Percentiles rank a stretch among this genome's conserved stretches.
These are phyloP conservation scores for Agaricus blazei DNA, from an alignment of 768 basidiomycete genomes.

Conservation along the genomic window DNA sequence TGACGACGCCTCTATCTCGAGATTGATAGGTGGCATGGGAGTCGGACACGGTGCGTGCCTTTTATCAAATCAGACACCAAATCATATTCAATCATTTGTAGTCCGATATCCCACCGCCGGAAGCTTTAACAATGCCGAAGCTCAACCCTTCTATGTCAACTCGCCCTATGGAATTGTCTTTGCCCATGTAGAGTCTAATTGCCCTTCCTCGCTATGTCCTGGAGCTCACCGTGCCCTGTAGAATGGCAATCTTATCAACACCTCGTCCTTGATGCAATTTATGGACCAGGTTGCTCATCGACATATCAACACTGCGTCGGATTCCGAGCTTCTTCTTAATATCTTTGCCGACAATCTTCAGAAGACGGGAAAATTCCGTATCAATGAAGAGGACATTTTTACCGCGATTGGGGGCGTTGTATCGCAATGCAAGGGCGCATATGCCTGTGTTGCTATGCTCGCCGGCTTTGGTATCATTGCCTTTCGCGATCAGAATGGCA, in stretches of 20 bases:
- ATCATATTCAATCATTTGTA: constrained; percentile 25
- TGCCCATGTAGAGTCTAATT: constrained; percentile 69
- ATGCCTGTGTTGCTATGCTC: constrained; percentile 98
- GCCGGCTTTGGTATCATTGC: constrained; percentile 98
- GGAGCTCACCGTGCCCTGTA: constrained; percentile 24
- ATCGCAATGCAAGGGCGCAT: constrained; percentile 85
- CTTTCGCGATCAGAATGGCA: constrained; percentile 97
- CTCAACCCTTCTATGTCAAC: constrained; percentile 99
- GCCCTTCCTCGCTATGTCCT: neutral
- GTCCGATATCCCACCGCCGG: constrained; percentile 98
- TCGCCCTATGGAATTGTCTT: constrained; percentile 99
- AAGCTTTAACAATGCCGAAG: constrained; percentile 93
- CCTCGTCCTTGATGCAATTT: constrained; percentile 75
- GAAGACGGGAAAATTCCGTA: constrained; percentile 97
- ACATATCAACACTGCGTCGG: constrained; percentile 98
- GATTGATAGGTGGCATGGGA: constrained; percentile 91
- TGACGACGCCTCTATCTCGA: constrained; percentile 70
- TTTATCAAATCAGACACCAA: neutral
- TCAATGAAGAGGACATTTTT: constrained; percentile 99
- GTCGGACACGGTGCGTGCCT: constrained; percentile 81
- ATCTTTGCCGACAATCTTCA: constrained; percentile 97
- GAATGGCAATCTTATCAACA: constrained; percentile 99
- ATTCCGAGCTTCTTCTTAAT: constrained; percentile 96
- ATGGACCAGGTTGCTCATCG: constrained; percentile 96
- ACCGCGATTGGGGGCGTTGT: constrained; percentile 88